Conservation (phyloP, 768 basidiomycete species). For the Boletus eberwhitei region DNA sequence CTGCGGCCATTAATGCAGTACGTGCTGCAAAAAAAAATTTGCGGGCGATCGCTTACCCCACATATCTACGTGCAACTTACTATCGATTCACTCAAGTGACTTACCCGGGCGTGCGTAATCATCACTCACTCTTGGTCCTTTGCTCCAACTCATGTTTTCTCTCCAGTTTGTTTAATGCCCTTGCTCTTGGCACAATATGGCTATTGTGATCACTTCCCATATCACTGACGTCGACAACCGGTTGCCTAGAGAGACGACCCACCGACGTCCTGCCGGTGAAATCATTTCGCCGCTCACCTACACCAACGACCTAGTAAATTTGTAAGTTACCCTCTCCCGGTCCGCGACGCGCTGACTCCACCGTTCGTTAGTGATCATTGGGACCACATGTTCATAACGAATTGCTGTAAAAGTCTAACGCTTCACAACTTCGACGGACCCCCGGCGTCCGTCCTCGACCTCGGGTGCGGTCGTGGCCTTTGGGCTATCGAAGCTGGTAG, state of each 20-base stretch:
- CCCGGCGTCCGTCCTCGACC: constrained; percentile 55
- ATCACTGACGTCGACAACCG: constrained; percentile 46
- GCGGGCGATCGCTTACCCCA: constrained; percentile 20
- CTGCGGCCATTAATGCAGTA: constrained; percentile 19
- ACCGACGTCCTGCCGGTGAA: constrained; percentile 45
- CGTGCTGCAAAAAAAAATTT: constrained; percentile 21
- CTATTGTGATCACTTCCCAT: constrained; percentile 12
- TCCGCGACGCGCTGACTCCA: not conserved
- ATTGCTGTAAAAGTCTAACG: constrained; percentile 47
- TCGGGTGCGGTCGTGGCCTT: constrained; percentile 69
- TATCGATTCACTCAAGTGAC: not conserved
- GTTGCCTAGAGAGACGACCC: constrained; percentile 38
- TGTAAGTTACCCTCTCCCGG: constrained; percentile 39
- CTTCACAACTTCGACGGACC: constrained; percentile 50
- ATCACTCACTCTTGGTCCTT: constrained; percentile 10
- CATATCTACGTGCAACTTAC: not conserved
- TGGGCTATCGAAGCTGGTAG: constrained; percentile 72
- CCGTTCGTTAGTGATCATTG: constrained; percentile 55
- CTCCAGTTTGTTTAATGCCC: constrained; percentile 23
- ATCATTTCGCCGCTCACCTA: constrained; percentile 57
- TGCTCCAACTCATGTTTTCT: constrained; percentile 10
- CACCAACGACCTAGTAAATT: constrained; percentile 46
- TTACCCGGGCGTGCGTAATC: constrained; percentile 22
- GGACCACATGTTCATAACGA: constrained; percentile 63
- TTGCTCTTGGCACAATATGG: constrained; percentile 22